phyloP scores from a whole-genome alignment of 148 eudicot species.

The Vaccinium myrtillus region DNA sequence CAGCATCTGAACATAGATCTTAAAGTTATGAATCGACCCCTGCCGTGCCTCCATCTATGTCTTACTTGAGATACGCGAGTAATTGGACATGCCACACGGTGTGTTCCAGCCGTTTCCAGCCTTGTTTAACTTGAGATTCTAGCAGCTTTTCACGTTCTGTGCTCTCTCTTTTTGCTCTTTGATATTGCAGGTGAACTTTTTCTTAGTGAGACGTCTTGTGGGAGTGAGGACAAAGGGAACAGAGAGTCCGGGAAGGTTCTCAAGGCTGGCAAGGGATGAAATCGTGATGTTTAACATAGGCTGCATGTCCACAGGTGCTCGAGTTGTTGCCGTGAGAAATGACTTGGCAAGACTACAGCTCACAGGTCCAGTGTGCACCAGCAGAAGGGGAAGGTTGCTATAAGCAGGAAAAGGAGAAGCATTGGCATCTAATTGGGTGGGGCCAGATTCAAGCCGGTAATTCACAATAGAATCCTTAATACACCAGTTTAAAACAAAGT shows the following conservation, averaged over 20 bases:
- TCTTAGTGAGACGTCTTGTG: constrained; percentile 75
- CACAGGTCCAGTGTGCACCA: constrained; percentile 92
- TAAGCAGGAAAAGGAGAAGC: constrained; percentile 90
- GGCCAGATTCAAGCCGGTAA: constrained; percentile 95
- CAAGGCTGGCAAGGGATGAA: constrained; percentile 77
- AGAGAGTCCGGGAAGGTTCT: constrained; percentile 87
- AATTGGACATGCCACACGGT: too few relatives aligned
- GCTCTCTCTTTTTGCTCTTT: not conserved
- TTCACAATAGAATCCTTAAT: too few relatives aligned
- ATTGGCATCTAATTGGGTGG: constrained; percentile 98
- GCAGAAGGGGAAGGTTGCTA: constrained; percentile 88
- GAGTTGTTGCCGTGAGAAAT: constrained; percentile 80
- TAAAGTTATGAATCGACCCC: too few relatives aligned
- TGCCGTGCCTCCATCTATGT: too few relatives aligned
- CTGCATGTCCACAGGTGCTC: constrained; percentile 94
- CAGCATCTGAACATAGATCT: too few relatives aligned
- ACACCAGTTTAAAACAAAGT: too few relatives aligned
- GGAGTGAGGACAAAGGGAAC: constrained; percentile 93
- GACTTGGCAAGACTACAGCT: constrained; percentile 87
- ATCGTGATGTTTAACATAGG: constrained; percentile 95
- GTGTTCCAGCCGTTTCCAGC: too few relatives aligned
- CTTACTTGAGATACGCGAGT: too few relatives aligned
- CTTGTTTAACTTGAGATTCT: too few relatives aligned
- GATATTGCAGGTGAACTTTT: constrained; percentile 77
- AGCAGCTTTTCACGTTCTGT: not conserved